Percentiles rank a stretch among this genome's conserved stretches.
These are phyloP conservation scores for Halophytophthora polymorphica DNA, from an alignment of 352 stramenopile genomes.

Conservation along the genomic window DNA sequence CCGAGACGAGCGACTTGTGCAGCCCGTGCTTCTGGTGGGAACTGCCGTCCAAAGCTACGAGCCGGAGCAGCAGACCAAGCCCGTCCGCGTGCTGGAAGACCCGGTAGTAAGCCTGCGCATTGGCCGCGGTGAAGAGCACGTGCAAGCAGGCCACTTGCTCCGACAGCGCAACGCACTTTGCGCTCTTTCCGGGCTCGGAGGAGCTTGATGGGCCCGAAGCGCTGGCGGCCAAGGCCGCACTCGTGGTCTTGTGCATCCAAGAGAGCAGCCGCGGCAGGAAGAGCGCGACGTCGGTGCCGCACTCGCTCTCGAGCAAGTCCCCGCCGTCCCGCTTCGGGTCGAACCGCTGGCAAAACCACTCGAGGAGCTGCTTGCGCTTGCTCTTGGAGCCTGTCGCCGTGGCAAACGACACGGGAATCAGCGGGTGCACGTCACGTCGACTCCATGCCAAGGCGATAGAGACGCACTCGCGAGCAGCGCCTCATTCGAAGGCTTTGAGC, in stretches of 20 bases:
- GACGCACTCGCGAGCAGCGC: no score
- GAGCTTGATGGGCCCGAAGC: slow-evolving; percentile 12
- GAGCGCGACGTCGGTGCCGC: slow-evolving; percentile 42
- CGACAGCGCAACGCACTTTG: slow-evolving; percentile 24
- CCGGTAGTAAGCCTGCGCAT: slow-evolving; percentile 35
- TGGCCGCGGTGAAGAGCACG: slow-evolving; percentile 43
- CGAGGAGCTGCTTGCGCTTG: slow-evolving; percentile 49
- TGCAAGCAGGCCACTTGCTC: slow-evolving; percentile 50
- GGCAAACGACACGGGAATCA: background rate
- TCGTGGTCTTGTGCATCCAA: slow-evolving; percentile 59
- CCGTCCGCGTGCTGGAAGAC: slow-evolving; percentile 59
- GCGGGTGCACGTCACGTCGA: background rate
- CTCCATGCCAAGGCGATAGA: no score
- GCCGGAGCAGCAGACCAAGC: slow-evolving; percentile 38
- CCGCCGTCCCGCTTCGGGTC: slow-evolving; percentile 12
- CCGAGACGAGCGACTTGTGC: slow-evolving; percentile 11
- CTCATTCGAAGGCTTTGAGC: no score
- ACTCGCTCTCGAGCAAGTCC: slow-evolving; percentile 37
- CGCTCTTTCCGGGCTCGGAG: slow-evolving; percentile 4
- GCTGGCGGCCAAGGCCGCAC: slow-evolving; percentile 2
- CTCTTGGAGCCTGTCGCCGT: slow-evolving; percentile 37
- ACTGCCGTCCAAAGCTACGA: slow-evolving; percentile 25
- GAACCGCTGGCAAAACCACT: slow-evolving; percentile 46
- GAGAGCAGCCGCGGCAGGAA: slow-evolving; percentile 58
- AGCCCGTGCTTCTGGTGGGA: slow-evolving; percentile 6